These are phyloP conservation scores for Marchantia paleacea DNA, from an alignment of 225 moss, liverwort and hornwort genomes.

Conservation along the genomic window DNA sequence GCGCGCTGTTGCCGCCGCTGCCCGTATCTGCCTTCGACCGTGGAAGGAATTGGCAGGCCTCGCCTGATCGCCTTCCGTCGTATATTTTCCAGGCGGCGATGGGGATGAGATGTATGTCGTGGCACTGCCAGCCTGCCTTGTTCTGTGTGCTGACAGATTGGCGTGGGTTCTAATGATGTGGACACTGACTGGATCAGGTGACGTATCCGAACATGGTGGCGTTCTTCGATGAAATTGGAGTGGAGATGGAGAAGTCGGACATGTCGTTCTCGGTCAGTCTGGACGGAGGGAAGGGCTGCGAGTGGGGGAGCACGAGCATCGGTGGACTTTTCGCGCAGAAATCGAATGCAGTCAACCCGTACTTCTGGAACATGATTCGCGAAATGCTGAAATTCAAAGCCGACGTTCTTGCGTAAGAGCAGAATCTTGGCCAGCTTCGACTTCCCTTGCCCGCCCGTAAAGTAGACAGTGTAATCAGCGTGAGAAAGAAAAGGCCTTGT, in stretches of 20 bases:
- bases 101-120: not conserved
- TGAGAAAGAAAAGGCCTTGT: not conserved
- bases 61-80: too few species aligned
- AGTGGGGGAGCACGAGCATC: constrained; percentile 84
- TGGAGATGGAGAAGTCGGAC: constrained; percentile 77
- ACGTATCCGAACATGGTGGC: constrained; percentile 81
- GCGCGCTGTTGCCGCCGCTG: not conserved
- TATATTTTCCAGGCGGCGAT: too few species aligned
- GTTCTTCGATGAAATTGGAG: constrained; percentile 66
- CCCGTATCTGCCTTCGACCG: not conserved
- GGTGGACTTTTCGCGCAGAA: constrained; percentile 81
- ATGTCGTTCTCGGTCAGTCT: constrained; percentile 94
- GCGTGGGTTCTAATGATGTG: not conserved
- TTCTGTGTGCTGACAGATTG: not conserved
- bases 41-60: too few species aligned
- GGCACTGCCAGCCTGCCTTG: not conserved
- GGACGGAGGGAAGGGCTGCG: constrained; percentile 69
- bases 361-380: constrained; percentile 70
- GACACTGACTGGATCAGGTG: constrained; percentile 35
- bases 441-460: not conserved
- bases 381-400: constrained; percentile 72
- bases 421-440: not conserved
- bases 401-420: constrained; percentile 65
- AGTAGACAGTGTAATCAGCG: not conserved
- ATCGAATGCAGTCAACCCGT: constrained; percentile 60